These are phyloP conservation scores for Fusarium sp. DNA, from an alignment of 2,329 filamentous ascomycete genomes.

Conservation along the genomic window DNA sequence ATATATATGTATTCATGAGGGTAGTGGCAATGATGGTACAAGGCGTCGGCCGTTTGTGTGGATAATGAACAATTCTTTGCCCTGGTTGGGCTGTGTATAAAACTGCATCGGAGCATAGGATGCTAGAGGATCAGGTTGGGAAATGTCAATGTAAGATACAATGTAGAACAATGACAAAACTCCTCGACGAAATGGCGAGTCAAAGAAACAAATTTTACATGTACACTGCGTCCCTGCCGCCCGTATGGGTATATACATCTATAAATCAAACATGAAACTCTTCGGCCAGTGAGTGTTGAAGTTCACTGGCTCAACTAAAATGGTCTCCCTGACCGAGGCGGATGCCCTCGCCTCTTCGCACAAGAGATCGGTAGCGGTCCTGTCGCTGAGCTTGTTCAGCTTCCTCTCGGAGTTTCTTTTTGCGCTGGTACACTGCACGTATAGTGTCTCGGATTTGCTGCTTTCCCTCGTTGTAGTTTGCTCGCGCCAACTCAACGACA, in stretches of 20 bases:
- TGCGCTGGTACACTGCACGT: conserved; percentile 90
- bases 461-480: conserved; percentile 86
- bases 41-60: conserved; percentile 37
- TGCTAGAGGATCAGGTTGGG: conserved; percentile 37
- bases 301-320: conserved; percentile 59
- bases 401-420: conserved; percentile 75
- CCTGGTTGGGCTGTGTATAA: conserved; percentile 48
- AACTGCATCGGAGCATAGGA: conserved; percentile 45
- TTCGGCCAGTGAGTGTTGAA: conserved; percentile 12
- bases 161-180: conserved; percentile 53
- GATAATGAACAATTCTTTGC: conserved; percentile 46
- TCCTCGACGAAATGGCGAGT: conserved; percentile 40
- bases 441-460: conserved; percentile 83
- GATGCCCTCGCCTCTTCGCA: conserved; percentile 63
- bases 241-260: conserved; percentile 34
- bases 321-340: conserved; percentile 73
- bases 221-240: conserved; percentile 22
- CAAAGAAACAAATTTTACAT: conserved; percentile 39
- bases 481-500: conserved; percentile 82
- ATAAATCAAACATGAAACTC: conserved; percentile 5
- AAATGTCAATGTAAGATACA: conserved; percentile 54
- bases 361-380: conserved; percentile 58
- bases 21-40: conserved; percentile 27
- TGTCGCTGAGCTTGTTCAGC: conserved; percentile 55
- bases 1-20: conserved; percentile 37